These are phyloP conservation scores for Calonectria ilicicola DNA, from an alignment of 2,329 filamentous ascomycete species.

Conservation along the genomic window DNA sequence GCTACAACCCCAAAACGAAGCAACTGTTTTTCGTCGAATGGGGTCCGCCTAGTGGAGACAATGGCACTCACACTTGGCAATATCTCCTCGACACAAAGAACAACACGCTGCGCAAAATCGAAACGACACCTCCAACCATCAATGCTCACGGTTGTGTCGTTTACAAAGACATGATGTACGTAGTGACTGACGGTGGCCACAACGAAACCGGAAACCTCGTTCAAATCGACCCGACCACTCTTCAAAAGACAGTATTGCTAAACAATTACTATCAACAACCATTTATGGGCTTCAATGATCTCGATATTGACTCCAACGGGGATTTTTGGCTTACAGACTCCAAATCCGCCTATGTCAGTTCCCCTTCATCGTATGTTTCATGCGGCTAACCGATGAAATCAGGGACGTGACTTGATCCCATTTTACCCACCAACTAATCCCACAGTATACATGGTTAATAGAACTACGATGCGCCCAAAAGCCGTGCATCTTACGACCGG, in stretches of 20 bases:
- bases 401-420: not conserved
- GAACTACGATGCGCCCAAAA: conserved; percentile 3
- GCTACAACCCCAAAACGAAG: not conserved
- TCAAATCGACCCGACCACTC: not conserved
- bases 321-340: conserved; percentile 5
- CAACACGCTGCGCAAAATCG: not conserved
- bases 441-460: not conserved
- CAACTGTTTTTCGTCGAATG: not conserved
- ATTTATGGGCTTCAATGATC: not conserved
- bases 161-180: not conserved
- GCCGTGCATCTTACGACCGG: not conserved
- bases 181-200: not conserved
- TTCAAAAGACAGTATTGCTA: not conserved
- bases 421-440: not conserved
- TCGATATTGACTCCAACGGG: not conserved
- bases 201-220: not conserved
- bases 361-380: no score
- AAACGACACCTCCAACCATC: not conserved
- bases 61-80: not conserved
- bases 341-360: not conserved
- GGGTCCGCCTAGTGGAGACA: not conserved
- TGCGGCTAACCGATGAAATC: not conserved
- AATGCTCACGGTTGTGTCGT: not conserved
- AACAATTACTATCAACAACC: conserved; percentile 4
- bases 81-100: not conserved